Evolutionary conservation across 2,329 filamentous ascomycete genomes (phyloP), one percentile per base, ranked within the genome.

Genomic region (Aspergillaceae sp.): DNA sequence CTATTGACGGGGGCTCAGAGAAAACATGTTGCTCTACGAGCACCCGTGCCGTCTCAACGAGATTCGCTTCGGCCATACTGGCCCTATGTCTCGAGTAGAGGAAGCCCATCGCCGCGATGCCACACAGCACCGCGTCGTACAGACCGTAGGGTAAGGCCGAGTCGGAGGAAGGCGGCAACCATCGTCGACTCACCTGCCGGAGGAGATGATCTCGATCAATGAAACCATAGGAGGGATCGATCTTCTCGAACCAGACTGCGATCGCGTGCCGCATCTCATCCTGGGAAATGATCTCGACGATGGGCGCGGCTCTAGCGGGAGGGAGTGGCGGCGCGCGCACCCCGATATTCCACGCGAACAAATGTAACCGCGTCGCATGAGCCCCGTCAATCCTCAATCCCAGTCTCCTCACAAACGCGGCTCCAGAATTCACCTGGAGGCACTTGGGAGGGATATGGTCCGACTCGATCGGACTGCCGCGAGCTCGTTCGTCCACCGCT

Each of bases 281-380:
- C 30, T 70, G 68, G 1, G 74, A 69, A 3, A 78, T 53, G 10
- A 76, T 67, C 2, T 71, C 69, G 1, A 68, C 72, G 1, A 80
- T 67, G 1, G 63, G 59, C n/a, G 56, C 56, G 2, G 57, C 41
- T 28, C 42, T 48, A 29, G 50, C 9, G 2, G 48, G 32, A 9
- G 53, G 30, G 19, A 46, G 38, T 4, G 50, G 42, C 11, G 49
- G 44, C 27, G 46, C 53, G n/a, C 41, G 56, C 19, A 38, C 53
- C 1, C 64, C 68, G 9, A 72, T 59, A 53, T 80, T 80, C 77
- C 77, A 80, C 0, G 73, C 76, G 55, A 80, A 80, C 0, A 76
- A 69, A 51, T 77, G 74, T 45, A 79, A 63, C 41, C 74, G 68
- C 0, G 77, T 75, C 1, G 74, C 75, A 53, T 72, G 73, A 4